Evolutionary conservation across 352 stramenopile species (phyloP), one percentile per base, ranked within the genome.

Genomic region (Pythium utonaiense): DNA sequence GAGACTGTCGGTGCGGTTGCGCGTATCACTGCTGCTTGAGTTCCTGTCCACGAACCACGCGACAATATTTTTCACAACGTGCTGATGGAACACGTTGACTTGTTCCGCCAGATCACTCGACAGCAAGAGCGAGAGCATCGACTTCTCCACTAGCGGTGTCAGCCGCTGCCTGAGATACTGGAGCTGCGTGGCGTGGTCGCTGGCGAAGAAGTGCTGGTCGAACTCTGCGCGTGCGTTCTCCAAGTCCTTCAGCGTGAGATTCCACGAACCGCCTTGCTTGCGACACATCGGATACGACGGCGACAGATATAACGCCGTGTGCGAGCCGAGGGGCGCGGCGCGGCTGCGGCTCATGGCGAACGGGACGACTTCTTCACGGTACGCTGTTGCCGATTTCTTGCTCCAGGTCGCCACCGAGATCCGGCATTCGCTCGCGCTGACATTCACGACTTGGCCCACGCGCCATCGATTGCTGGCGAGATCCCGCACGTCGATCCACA

Each of bases 401-500:
- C 67, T 67, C 82, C 84, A 94, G 28, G 71, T 86, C 13, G 74
- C 64, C 27, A 94, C 70, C 44, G 87, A 72, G 30, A 94, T 73
- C 6, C 84, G 81, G 53, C 90, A 87, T 66, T 93, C 81, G 10
- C 73, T 75, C 3, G 70, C 47, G 33, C 78, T 81, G 13, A 89
- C 71, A 21, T 77, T 66, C 50, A 91, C 58, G 55, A 96, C 89
- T 67, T 93, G 84, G 9, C 67, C 84, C 21, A 93, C 74, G 41
- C 67, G 74, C 86, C 86, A 96, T 36, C 85, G 83, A 44, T 83
- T 88, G 25, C 80, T 85, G 47, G 77, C 86, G 47, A 86, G 25
- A 30, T 96, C 86, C 25, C 85, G 81, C 3, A 96, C 74, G 34
- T 96, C 86, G 40, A 96, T 79, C 86, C 86, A 96, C 54, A 80